Evolutionary conservation across 2,329 filamentous ascomycete genomes (phyloP), one percentile per base, ranked within the genome.

Genomic region (Sarocladium kiliense): DNA sequence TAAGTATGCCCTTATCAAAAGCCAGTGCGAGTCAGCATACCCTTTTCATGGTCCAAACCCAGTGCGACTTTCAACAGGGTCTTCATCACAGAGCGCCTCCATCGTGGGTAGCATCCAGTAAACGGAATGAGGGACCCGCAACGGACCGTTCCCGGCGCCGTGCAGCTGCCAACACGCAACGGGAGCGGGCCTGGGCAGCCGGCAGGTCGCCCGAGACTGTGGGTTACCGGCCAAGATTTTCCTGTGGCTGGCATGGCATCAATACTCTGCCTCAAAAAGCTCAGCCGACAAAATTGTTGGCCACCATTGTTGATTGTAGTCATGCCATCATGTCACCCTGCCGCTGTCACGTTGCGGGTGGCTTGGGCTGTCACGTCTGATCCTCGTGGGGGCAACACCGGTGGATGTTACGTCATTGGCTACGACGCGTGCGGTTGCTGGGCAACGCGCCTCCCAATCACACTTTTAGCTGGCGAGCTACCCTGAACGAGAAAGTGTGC

Each of bases 351-450:
- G 19, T 25, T 44, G 41, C 41, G 19, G 5, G 41, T 25, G 41
- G 41, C 41, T 44, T 44, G 41, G 7, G 7, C 19, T 44, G 41
- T 44, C 41, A 44, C 18, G 18, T 44, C 41, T 21, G 19, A 25
- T n/a, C 11, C 41, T 25, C 23, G 12, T 27, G 25, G 21, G 23
- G 25, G 7, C 6, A 23, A 27, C 18, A 19, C n/a, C 18, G 30
- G 47, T 23, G 44, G n/a, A 10, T 51, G 27, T 51, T 51, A 51
- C 47, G 47, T 51, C 47, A 51, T 51, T 51, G n/a, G 47, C 47
- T 19, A 49, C 41, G 36, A 12, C 21, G 26, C 47, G n/a, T 51
- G n/a, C 25, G n/a, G 47, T 51, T 51, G 47, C 47, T n/a, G 18
- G 21, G 47, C 26, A 32, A 51, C 26, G 27, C 5, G 19, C 23